phyloP scores from a whole-genome alignment of 129 eudicot genomes.

The Flaveria sonorensis region DNA sequence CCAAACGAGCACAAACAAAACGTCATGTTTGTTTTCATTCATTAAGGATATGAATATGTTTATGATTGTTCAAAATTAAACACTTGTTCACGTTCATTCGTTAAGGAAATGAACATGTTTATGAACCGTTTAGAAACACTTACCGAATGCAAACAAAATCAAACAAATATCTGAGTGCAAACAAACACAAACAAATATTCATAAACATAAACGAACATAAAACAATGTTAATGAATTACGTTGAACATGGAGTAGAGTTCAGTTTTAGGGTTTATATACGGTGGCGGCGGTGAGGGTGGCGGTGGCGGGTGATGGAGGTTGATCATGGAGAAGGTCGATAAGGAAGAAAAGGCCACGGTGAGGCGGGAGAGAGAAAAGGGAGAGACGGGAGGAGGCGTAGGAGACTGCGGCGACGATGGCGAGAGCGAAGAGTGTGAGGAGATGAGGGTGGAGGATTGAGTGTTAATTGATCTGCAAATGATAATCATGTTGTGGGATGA shows the following conservation, averaged over 20 bases:
- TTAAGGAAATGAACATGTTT: no score
- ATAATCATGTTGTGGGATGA: slow-evolving; percentile 24
- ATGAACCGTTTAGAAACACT: no score
- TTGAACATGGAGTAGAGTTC: slow-evolving; percentile 56
- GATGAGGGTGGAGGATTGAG: slow-evolving; percentile 34
- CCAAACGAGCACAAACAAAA: no score
- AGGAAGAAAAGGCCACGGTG: slow-evolving; percentile 31
- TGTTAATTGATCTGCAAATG: slow-evolving; percentile 30
- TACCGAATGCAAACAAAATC: no score
- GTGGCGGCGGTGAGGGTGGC: slow-evolving; percentile 19
- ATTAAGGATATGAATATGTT: no score
- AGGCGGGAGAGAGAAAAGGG: slow-evolving; percentile 42
- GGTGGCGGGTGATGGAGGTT: slow-evolving; percentile 2
- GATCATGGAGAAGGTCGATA: slow-evolving; percentile 15
- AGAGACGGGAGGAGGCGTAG: slow-evolving; percentile 34
- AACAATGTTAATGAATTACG: slow-evolving; percentile 30
- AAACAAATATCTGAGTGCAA: no score
- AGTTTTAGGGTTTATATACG: slow-evolving; percentile 38
- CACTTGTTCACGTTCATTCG: no score
- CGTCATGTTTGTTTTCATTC: no score
- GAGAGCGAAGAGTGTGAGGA: slow-evolving; percentile 35
- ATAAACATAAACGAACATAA: not conserved
- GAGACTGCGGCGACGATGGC: slow-evolving; percentile 35
- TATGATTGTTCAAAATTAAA: no score
- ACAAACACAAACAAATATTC: no score